Evolutionary conservation across 2,329 filamentous ascomycete genomes (phyloP).

Genomic region (Dactylonectria estremocensis): DNA sequence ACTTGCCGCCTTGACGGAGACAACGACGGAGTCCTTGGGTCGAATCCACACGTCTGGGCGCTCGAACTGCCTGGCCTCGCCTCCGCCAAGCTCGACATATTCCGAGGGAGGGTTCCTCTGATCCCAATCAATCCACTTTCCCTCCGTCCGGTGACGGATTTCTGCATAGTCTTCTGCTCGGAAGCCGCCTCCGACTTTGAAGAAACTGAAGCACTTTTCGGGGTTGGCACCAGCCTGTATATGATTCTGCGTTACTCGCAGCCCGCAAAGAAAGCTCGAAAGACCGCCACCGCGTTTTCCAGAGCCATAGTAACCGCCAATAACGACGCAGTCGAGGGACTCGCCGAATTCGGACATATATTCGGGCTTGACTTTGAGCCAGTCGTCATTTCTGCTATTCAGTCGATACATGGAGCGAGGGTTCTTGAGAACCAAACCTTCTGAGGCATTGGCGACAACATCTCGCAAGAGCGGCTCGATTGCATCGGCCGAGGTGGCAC

Average conservation of each 20-base stretch:
- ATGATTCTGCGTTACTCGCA: conserved; percentile 81
- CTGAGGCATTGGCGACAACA: conserved; percentile 88
- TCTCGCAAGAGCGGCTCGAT: conserved; percentile 86
- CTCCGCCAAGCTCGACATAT: conserved; percentile 86
- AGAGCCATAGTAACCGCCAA: conserved; percentile 94
- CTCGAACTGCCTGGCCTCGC: conserved; percentile 79
- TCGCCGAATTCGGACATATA: conserved; percentile 99
- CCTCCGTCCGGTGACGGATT: conserved; percentile 87
- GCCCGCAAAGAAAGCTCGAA: conserved; percentile 91
- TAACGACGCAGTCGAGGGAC: conserved; percentile 88
- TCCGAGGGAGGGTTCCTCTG: conserved; percentile 80
- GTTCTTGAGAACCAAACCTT: conserved; percentile 95
- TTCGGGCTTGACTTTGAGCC: conserved; percentile 99
- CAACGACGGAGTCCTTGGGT: conserved; percentile 87
- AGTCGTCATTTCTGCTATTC: conserved; percentile 93
- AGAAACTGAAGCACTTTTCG: conserved; percentile 93
- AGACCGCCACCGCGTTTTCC: conserved; percentile 86
- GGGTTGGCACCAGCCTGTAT: conserved; percentile 71
- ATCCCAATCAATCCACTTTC: conserved; percentile 94
- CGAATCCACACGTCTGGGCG: conserved; percentile 94
- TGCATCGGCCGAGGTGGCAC: conserved; percentile 76
- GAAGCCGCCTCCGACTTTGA: conserved; percentile 97
- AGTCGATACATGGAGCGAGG: conserved; percentile 88
- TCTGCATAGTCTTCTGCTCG: conserved; percentile 86
- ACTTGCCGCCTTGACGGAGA: conserved; percentile 90